Evolutionary conservation across 2,329 filamentous ascomycete species (phyloP), one percentile per base, ranked within the genome.

Genomic region (Dothideomycetidae sp.): DNA sequence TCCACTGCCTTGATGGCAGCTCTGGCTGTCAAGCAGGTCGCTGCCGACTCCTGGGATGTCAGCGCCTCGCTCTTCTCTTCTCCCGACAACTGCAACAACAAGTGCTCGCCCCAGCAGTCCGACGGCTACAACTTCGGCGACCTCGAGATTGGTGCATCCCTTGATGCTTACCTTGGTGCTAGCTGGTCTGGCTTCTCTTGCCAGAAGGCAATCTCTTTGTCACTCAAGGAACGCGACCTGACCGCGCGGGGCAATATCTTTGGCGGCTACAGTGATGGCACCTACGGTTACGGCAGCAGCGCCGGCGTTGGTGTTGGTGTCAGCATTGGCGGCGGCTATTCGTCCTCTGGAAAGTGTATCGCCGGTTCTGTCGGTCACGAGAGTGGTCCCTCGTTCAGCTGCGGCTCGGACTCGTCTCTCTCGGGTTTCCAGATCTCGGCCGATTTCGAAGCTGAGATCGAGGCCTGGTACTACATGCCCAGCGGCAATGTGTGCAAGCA

Each of bases 401-500:
- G 60, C 26, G 57, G 68, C 48, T 64, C 70, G 37, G 58, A 54
- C 46, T 90, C 93, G 67, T 90, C 85, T 23, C 74, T 93, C 52
- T 72, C 66, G 46, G 67, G 73, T 49, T 72, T 93, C 58, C 68
- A 88, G 46, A 64, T 94, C 48, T 74, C 73, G 31, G 69, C 75
- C 45, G 76, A 83, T 53, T 75, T 79, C 53, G 78, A 88, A 59
- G 76, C 73, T 48, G 75, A 86, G 45, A 63, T 96, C 37, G 76
- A 88, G 59, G 84, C 93, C 65, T 71, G 82, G 66, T 94, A 88
- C 62, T 70, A 67, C 51, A 93, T 94, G 84, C 70, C 75, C 2
- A 82, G 88, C 56, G 81, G 81, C 49, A 77, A 73, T 10, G 72
- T 60, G 42, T 96, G 88, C 75, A 88, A 81, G 64, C 80, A 92